A percentile compares a stretch with the other conserved stretches of the same genome.
phyloP scores from a whole-genome alignment of 176 grass and related monocot species.

The Stipa capillata region DNA sequence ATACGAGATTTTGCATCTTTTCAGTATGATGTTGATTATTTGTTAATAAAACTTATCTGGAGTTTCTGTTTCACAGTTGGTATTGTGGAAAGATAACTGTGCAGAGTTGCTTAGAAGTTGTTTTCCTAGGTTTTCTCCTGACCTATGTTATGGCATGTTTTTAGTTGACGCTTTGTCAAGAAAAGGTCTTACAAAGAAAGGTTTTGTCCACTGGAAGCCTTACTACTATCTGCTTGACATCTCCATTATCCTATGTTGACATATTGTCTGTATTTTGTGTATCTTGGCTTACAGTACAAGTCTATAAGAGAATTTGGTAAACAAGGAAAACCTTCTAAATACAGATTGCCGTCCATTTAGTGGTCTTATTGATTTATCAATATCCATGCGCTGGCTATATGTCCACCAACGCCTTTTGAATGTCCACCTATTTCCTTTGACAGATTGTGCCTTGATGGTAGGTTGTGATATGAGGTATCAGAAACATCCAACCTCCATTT shows the following conservation, averaged over 20 bases:
- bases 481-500: slow-evolving; percentile 5
- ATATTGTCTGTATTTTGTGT: slow-evolving; percentile 4
- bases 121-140: neutral
- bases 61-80: neutral
- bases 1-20: slow-evolving; percentile 3
- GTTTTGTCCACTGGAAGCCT: slow-evolving; percentile 1
- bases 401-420: neutral
- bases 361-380: neutral
- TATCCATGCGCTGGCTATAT: neutral
- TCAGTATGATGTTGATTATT: neutral
- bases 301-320: slow-evolving; percentile 1
- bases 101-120: slow-evolving; percentile 4
- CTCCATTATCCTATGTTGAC: neutral
- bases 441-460: neutral
- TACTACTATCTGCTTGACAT: slow-evolving; percentile 12
- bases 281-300: slow-evolving; percentile 28
- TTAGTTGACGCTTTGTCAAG: neutral
- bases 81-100: neutral
- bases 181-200: neutral
- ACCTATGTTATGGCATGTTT: neutral
- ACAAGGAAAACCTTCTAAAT: slow-evolving; percentile 4
- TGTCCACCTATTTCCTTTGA: slow-evolving; percentile 13
- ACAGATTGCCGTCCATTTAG: neutral
- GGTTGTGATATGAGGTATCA: neutral
- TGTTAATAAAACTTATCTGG: slow-evolving; percentile 7